Base-by-base conservation (phyloP, 441 rosid species). In the Populus hybrid region DNA sequence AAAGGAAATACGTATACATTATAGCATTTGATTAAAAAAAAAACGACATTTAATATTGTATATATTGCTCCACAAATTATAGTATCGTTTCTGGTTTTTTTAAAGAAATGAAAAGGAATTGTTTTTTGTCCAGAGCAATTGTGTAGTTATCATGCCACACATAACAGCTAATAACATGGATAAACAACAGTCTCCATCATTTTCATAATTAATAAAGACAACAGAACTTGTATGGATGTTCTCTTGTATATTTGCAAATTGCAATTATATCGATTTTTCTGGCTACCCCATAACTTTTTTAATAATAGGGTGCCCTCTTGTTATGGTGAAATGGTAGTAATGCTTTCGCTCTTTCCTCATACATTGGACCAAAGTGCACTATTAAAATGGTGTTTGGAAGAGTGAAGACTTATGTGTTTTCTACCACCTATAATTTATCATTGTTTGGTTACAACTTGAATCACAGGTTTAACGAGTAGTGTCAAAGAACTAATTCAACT, bases 161-260 rank as follows among this genome's bases (percentile, higher is more conserved):
- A 53, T 53, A 53, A 53, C 61, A 53, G 61, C 61, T 18, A 53
- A 53, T 2, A 53, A 18, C 61, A 2, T 53, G 61, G n/a, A 1
- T 53, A 18, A 8, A 59, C 5, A 8, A 8, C 2, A 59, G 26
- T 8, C 11, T 59, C 12, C 3, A 8, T 59, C 26, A 59, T 59
- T 59, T 59, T 59, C 21, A n/a, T 59, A n/a, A n/a, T n/a, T 59
- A n/a, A 59, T 59, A n/a, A n/a, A 59, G 65, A 59, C 65, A 59
- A 9, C 24, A 59, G 9, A 46, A 14, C 57, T 46, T 46, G 57
- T 14, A 46, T 46, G 57, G 20, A 46, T 46, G 63, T 6, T 16
- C 7, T 57, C 12, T 59, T 59, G 8, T 8, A 2, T 46, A 46
- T 14, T 12, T 46, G 11, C 42, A 38, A 38, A 38, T 38, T 53